Evolutionary conservation across 2,329 filamentous ascomycete species (phyloP).

Genomic region (Tolypocladium amazonense): DNA sequence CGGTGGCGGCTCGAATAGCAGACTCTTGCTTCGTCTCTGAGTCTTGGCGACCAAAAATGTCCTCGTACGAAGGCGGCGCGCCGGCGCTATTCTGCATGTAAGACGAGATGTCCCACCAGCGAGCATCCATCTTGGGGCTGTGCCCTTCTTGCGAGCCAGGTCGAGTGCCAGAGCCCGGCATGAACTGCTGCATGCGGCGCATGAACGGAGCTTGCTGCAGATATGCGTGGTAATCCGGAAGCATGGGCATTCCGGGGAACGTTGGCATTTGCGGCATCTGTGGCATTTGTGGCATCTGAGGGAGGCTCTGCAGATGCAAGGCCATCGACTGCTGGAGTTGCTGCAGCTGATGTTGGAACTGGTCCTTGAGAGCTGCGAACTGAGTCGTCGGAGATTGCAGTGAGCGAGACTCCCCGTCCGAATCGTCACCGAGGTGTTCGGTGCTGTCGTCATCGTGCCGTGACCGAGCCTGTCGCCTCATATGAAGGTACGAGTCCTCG

Average conservation of each 20-base stretch:
- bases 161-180: conserved; percentile 48
- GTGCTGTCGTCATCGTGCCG: conserved; percentile 20
- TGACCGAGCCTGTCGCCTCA: conserved; percentile 21
- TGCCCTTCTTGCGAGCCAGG: conserved; percentile 35
- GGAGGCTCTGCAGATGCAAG: conserved; percentile 51
- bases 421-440: conserved; percentile 26
- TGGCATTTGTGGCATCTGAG: conserved; percentile 42
- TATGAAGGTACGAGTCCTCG: conserved; percentile 23
- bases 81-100: conserved; percentile 36
- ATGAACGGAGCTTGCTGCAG: conserved; percentile 49
- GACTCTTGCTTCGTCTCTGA: conserved; percentile 46
- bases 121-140: conserved; percentile 35
- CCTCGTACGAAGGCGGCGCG: conserved; percentile 66
- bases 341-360: conserved; percentile 62
- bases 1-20: conserved; percentile 46
- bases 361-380: conserved; percentile 62
- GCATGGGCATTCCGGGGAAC: conserved; percentile 46
- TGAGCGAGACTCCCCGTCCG: conserved; percentile 18
- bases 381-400: conserved; percentile 46
- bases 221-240: conserved; percentile 65
- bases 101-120: conserved; percentile 60
- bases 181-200: conserved; percentile 60
- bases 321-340: conserved; percentile 65
- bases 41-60: conserved; percentile 55
- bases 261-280: conserved; percentile 47